Evolutionary conservation across 2,329 filamentous ascomycete species (phyloP).

Genomic region (Zalaria sp.): DNA sequence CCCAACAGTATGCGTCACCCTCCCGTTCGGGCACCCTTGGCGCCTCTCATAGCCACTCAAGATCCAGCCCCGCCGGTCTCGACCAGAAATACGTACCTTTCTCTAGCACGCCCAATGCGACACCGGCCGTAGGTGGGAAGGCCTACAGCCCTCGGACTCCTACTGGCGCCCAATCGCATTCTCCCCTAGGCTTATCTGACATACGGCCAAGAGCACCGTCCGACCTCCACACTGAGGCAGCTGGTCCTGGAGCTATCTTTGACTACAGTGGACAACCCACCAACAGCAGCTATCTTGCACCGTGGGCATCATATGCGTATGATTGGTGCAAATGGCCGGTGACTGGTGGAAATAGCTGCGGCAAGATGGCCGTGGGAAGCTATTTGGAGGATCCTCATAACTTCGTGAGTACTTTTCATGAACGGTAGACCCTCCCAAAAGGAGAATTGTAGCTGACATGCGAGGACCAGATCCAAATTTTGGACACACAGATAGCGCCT

Average conservation of each 20-base stretch:
- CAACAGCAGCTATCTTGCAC: conserved; percentile 85
- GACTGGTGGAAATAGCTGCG: conserved; percentile 53
- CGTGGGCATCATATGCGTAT: conserved; percentile 91
- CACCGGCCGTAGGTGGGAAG: conserved; percentile 13
- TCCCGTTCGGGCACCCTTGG: conserved; percentile 52
- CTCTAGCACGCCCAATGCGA: conserved; percentile 47
- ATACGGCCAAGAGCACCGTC: conserved; percentile 80
- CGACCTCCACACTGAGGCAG: conserved; percentile 53
- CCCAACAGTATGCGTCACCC: conserved; percentile 47
- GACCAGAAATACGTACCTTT: conserved; percentile 50
- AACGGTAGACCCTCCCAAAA: background rate
- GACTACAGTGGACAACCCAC: conserved; percentile 52
- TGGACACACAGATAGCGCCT: conserved; percentile 68
- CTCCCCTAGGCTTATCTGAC: conserved; percentile 79
- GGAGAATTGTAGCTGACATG: background rate
- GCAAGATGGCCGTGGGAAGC: conserved; percentile 89
- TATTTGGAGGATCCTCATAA: conserved; percentile 98
- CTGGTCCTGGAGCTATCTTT: conserved; percentile 42
- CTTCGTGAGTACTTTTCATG: conserved; percentile 49
- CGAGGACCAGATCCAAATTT: conserved; percentile 70
- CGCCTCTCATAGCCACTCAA: conserved; percentile 62
- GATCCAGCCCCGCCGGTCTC: conserved; percentile 62
- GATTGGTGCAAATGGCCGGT: conserved; percentile 99
- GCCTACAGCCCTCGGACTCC: conserved; percentile 34
- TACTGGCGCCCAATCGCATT: conserved; percentile 56